phyloP scores from a whole-genome alignment of 805 yeast genomes.

The Naumovozyma castellii region DNA sequence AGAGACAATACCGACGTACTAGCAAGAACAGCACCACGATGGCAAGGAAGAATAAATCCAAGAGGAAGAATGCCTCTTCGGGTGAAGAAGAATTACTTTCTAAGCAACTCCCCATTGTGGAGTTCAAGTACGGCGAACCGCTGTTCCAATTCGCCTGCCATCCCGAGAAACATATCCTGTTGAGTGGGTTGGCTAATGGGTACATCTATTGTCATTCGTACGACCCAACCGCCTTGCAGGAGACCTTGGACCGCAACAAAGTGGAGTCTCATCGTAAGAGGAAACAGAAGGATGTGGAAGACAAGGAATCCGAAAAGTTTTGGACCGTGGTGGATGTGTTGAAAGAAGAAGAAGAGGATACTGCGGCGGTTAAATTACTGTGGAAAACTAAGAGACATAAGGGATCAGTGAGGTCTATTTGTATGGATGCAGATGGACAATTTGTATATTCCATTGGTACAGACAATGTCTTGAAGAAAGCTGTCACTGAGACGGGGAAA shows the following conservation, averaged over 20 bases:
- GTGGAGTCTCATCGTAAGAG: slow-evolving; percentile 13
- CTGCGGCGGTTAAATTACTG: slow-evolving; percentile 26
- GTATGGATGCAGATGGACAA: slow-evolving; percentile 46
- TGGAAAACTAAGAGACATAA: slow-evolving; percentile 93
- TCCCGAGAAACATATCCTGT: slow-evolving; percentile 56
- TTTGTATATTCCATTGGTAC: slow-evolving; percentile 63
- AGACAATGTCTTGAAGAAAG: slow-evolving; percentile 71
- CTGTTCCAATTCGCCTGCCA: slow-evolving; percentile 73
- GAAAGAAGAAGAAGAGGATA: slow-evolving; percentile 13
- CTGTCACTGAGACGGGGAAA: slow-evolving; percentile 61
- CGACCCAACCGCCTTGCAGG: slow-evolving; percentile 37
- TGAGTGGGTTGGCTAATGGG: slow-evolving; percentile 77
- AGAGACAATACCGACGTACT: no score
- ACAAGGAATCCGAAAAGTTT: slow-evolving; percentile 21
- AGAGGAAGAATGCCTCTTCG: slow-evolving; percentile 10
- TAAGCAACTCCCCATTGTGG: slow-evolving; percentile 27
- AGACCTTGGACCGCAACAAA: slow-evolving; percentile 14
- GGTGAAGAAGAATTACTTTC: slow-evolving; percentile 6
- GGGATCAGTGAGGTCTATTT: slow-evolving; percentile 69
- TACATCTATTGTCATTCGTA: slow-evolving; percentile 56
- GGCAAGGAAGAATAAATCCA: slow-evolving; percentile 11
- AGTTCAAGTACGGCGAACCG: slow-evolving; percentile 43
- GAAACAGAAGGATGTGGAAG: slow-evolving; percentile 27
- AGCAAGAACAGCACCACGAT: no score
- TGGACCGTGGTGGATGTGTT: slow-evolving; percentile 33